phyloP scores from a whole-genome alignment of 768 basidiomycete species.

The Antrodiella citrinella region DNA sequence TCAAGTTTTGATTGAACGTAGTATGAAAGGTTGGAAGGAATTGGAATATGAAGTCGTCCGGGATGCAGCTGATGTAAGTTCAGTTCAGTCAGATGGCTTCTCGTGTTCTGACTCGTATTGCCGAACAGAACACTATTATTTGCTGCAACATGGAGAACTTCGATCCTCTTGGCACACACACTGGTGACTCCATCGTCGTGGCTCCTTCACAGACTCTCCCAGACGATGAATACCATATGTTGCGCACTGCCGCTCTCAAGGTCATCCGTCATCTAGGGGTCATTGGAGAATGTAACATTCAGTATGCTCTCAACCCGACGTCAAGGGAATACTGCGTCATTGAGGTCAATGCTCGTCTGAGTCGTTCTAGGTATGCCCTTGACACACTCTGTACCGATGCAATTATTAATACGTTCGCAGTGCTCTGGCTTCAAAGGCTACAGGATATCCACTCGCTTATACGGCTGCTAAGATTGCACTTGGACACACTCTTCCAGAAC shows the following conservation, averaged over 20 bases:
- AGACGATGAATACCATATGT: slow-evolving; percentile 98
- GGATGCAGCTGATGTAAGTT: slow-evolving; percentile 88
- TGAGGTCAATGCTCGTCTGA: slow-evolving; percentile 93
- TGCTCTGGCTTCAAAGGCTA: slow-evolving; percentile 97
- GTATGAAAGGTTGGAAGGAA: slow-evolving; percentile 99
- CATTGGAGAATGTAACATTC: slow-evolving; percentile 94
- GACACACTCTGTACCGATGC: neutral
- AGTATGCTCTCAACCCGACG: slow-evolving; percentile 93
- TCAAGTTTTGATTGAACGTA: slow-evolving; percentile 94
- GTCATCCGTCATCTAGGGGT: slow-evolving; percentile 80
- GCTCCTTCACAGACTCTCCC: slow-evolving; percentile 97
- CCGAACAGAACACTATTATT: slow-evolving; percentile 86
- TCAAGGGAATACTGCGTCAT: slow-evolving; percentile 96
- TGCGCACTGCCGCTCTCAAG: slow-evolving; percentile 95
- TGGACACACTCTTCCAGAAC: slow-evolving; percentile 93
- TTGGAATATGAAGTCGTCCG: slow-evolving; percentile 99
- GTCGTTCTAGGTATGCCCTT: slow-evolving; percentile 63
- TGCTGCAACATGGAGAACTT: slow-evolving; percentile 99
- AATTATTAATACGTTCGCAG: slow-evolving; percentile 28
- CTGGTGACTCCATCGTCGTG: slow-evolving; percentile 98
- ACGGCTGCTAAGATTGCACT: slow-evolving; percentile 99
- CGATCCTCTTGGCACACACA: slow-evolving; percentile 97
- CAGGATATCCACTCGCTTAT: slow-evolving; percentile 97
- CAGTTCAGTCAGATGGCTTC: neutral
- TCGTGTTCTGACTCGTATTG: neutral